phyloP scores from a whole-genome alignment of 805 yeast genomes.

The Candida tibetensis region DNA sequence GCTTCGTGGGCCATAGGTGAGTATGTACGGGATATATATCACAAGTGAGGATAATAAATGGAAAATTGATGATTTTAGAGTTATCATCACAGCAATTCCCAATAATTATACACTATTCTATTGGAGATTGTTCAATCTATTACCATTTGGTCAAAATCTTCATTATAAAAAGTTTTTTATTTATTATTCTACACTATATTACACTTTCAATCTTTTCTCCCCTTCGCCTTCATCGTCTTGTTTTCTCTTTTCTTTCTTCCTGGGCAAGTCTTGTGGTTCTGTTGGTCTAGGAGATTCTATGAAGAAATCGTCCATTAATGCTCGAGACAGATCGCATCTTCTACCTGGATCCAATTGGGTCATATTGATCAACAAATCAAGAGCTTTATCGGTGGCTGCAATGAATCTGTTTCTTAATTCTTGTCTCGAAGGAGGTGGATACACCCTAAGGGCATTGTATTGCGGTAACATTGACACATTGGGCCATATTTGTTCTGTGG shows the following conservation, averaged over 20 bases:
- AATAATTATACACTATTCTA: neutral
- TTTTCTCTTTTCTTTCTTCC: conserved; percentile 28
- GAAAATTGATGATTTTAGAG: no score
- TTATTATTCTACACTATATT: no score
- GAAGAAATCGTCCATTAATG: conserved; percentile 67
- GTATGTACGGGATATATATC: conserved; percentile 47
- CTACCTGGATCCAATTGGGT: conserved; percentile 74
- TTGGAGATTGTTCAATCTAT: no score
- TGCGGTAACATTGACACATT: conserved; percentile 76
- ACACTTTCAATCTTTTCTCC: conserved; percentile 21
- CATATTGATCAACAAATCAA: conserved; percentile 71
- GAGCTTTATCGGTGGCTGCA: conserved; percentile 85
- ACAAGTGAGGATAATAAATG: conserved; percentile 8
- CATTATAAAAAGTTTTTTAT: no score
- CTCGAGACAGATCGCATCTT: conserved; percentile 62
- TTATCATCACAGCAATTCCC: neutral
- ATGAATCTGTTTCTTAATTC: conserved; percentile 81
- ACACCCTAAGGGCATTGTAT: conserved; percentile 68
- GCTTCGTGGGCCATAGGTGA: conserved; percentile 80
- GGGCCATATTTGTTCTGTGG: conserved; percentile 90
- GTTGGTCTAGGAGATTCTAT: conserved; percentile 74
- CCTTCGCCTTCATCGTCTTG: conserved; percentile 17
- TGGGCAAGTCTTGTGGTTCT: conserved; percentile 61
- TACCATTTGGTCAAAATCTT: no score
- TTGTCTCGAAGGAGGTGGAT: conserved; percentile 78